Percentiles rank a stretch among this genome's conserved stretches.
phyloP scores from a whole-genome alignment of 768 basidiomycete species.

The Pulveroboletus sp. region DNA sequence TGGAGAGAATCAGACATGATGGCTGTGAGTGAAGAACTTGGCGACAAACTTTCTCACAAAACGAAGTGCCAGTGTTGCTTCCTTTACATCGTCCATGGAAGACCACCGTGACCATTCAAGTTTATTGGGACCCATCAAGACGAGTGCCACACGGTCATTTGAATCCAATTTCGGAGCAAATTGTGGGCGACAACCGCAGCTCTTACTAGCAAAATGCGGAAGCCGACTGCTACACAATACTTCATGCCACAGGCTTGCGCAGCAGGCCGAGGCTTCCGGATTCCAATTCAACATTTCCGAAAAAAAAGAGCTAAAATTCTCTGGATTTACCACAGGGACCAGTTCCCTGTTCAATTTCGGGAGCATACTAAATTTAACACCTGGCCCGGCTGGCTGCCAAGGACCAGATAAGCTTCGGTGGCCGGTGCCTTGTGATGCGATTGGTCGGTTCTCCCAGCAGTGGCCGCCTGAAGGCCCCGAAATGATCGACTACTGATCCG shows the following conservation, averaged over 20 bases:
- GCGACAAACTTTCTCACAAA: conserved; percentile 8
- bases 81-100: neutral
- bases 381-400: neutral
- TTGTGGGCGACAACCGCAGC: too few species aligned
- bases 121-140: too few species aligned
- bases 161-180: too few species aligned
- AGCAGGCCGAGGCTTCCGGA: too few species aligned
- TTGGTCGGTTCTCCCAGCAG: neutral
- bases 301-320: conserved; percentile 11
- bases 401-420: conserved; percentile 3
- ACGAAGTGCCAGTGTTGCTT: neutral
- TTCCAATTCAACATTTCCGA: conserved; percentile 10
- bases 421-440: neutral
- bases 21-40: neutral
- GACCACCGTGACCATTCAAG: neutral
- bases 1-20: neutral
- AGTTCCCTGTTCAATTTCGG: neutral
- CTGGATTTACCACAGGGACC: neutral
- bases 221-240: too few species aligned
- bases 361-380: neutral
- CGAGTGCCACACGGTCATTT: too few species aligned
- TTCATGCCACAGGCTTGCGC: too few species aligned
- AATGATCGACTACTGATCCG: neutral
- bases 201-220: too few species aligned
- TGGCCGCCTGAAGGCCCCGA: conserved; percentile 1